Evolutionary conservation across 1,284 basidiomycete genomes (phyloP), one percentile per base, ranked within the genome.

Genomic region (Sporisorium graminicola): DNA sequence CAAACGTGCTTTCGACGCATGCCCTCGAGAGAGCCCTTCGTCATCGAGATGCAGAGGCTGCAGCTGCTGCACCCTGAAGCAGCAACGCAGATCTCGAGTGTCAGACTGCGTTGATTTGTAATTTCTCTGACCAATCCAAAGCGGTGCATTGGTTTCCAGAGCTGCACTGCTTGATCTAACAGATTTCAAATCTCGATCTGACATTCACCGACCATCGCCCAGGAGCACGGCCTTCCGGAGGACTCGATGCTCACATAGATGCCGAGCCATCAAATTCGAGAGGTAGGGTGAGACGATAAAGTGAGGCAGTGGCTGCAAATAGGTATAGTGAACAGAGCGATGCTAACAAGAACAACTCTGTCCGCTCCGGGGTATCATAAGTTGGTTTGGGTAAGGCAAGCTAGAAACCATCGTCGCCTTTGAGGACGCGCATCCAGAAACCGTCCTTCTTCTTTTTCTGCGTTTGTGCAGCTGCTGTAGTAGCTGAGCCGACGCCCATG

Each of bases 381-480:
- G 27, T n/a, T 55, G 5, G 52, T 33, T 27, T 3, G 26, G 9
- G 14, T 22, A 18, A 35, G 24, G 2, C 51, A 14, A 9, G 16
- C 49, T 57, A 65, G 31, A 57, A 57, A 8, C 55, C 55, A 18
- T 67, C 64, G 53, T 69, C 69, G 10, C 65, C 74, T 22, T 76
- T 76, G 46, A 76, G 58, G 3, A 49, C 60, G 22, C 74, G 60
- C 74, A 72, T 76, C 61, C 65, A 76, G 33, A 71, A 60, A 2
- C 68, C 65, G 20, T 76, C 69, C 46, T 70, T 70, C 43, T 66
- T 71, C 40, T 72, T 68, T 20, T 65, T 27, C 31, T 72, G 65
- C 58, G 67, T 50, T 24, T 37, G 47, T 2, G 65, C 65, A 1
- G 65, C 69, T 5, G 69, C 58, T 1, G 65, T 62, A 2, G 62